Evolutionary conservation across 257 asterid genomes (phyloP), one percentile per base, ranked within the genome.

Genomic region (Przewalskia tangutica): DNA sequence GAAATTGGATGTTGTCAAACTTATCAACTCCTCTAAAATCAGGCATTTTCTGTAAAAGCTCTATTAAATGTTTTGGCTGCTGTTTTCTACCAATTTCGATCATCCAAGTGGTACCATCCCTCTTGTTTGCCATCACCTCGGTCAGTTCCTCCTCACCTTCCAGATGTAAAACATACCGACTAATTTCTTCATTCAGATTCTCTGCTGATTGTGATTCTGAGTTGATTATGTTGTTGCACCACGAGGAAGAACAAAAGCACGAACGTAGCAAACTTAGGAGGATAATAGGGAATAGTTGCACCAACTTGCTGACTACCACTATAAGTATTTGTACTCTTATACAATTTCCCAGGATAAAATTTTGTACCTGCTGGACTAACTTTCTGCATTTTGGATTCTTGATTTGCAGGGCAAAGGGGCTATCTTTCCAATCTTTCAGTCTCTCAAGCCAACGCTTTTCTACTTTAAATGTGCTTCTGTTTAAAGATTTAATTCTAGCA

Each of bases 111-210:
- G 36, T 58, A 42, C 51, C 82, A 27, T 11, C 9, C 38, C 44
- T 7, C 38, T 68, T 51, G 65, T 18, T 73, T 18, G 18, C 77
- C 6, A 75, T 62, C 68, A 27, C 48, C 46, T 27, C 42, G 8
- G 84, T 58, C 32, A 84, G 56, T 4, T 65, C 59, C 32, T 34
- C 79, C 10, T 84, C 82, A 2, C 82, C 84, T 75, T 84, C 86
- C 50, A 84, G 79, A 2, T 54, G 77, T 14, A 84, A 20, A 73
- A 84, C 84, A 63, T 50, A 84, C 12, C 1, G n/a, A 23, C 53
- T 58, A 5, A 67, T 36, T 11, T 80, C 81, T 44, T 11, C n/a
- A 18, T 34, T 8, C 6, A 5, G 70, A 36, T 10, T 27, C 58
- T 54, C 7, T 79, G 14, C 38, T 38, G 58, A 56, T 80, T 8